phyloP scores from a whole-genome alignment of 345 rosid species.

The Psidium guajava region DNA sequence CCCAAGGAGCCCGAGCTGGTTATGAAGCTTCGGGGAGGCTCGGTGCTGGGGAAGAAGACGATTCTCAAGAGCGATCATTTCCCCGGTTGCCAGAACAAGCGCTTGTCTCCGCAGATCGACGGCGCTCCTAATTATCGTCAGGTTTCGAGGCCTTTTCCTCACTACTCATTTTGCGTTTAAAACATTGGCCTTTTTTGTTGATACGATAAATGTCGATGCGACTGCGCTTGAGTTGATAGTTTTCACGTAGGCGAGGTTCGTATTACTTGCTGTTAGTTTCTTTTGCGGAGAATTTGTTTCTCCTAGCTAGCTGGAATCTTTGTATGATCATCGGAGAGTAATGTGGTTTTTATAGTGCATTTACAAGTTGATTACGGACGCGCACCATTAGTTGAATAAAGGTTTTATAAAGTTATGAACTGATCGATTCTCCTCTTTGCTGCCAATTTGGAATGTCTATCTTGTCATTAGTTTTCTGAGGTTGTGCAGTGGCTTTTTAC shows the following conservation, averaged over 20 bases:
- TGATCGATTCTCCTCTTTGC: not conserved
- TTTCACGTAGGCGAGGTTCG: not conserved
- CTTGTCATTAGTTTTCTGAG: not conserved
- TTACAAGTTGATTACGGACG: not conserved
- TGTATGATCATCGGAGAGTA: not conserved
- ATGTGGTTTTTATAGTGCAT: not conserved
- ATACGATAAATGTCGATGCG: not conserved
- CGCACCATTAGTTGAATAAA: not conserved
- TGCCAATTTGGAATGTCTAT: not conserved
- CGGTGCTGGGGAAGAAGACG: constrained; percentile 94
- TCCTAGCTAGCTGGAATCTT: not conserved
- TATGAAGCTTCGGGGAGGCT: constrained; percentile 88
- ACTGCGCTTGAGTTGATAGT: not conserved
- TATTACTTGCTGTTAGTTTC: not conserved
- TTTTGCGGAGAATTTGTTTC: not conserved
- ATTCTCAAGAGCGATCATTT: constrained; percentile 96
- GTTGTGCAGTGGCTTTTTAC: not conserved
- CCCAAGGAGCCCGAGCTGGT: constrained; percentile 86
- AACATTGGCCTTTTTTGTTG: not conserved
- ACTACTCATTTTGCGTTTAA: not conserved
- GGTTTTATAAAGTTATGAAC: not conserved
- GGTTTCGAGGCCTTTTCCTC: constrained; percentile 22
- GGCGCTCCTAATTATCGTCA: constrained; percentile 99
- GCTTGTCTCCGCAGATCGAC: constrained; percentile 80
- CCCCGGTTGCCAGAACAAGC: constrained; percentile 99